Conservation (phyloP, 805 yeast species). For the Dipodascus geniculatus region DNA sequence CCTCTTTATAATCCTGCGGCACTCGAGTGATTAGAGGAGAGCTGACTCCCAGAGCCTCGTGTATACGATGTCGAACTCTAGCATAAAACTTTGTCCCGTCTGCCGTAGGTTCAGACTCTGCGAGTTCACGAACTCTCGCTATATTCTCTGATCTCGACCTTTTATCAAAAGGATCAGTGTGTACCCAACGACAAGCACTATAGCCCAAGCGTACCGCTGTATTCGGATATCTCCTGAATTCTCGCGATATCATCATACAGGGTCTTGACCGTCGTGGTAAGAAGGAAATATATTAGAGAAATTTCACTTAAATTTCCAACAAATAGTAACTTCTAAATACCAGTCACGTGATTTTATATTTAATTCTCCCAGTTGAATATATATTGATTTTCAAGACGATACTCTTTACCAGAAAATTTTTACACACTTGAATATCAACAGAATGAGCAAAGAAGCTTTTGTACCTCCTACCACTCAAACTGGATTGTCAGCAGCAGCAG, state of each 20-base stretch:
- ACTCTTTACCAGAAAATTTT: not conserved
- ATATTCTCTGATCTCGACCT: not conserved
- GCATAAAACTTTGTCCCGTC: not conserved
- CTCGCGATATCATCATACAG: not conserved
- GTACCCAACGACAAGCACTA: not conserved
- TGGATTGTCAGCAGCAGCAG: slow-evolving; percentile 55
- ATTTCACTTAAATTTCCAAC: not conserved
- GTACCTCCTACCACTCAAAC: slow-evolving; percentile 25
- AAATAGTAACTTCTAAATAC: no score
- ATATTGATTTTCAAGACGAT: not conserved
- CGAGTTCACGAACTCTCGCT: not conserved
- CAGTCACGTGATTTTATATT: not conserved
- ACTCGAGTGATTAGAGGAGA: not conserved
- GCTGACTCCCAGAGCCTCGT: not conserved
- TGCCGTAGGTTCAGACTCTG: not conserved
- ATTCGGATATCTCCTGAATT: not conserved
- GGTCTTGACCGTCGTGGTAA: no score
- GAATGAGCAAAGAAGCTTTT: slow-evolving; percentile 25
- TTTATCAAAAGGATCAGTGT: not conserved
- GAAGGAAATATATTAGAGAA: no score
- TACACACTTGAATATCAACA: not conserved
- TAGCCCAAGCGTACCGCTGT: not conserved
- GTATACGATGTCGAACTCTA: not conserved
- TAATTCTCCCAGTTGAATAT: not conserved
- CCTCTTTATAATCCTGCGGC: not conserved